Conservation (phyloP, 2,329 filamentous ascomycete genomes). For the Immersiporthe knoxdaviesiana region DNA sequence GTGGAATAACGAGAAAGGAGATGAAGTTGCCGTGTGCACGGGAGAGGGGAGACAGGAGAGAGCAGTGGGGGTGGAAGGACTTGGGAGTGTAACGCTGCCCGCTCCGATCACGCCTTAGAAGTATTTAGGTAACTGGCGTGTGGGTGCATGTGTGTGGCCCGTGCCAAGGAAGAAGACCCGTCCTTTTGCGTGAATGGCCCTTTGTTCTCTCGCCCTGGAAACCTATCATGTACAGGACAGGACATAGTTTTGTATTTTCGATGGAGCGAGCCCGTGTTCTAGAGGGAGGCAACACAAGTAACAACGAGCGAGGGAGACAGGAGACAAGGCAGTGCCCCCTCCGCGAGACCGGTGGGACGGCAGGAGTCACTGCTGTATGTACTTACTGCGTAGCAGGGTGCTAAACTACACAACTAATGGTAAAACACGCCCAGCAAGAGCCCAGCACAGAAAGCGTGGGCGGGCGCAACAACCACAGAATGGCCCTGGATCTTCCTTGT, state of each 20-base stretch:
- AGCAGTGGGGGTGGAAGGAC: not conserved
- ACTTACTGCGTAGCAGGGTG: no score
- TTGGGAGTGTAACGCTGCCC: not conserved
- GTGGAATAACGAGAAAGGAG: not conserved
- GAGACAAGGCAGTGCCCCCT: no score
- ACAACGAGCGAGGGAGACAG: not conserved
- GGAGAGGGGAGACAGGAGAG: not conserved
- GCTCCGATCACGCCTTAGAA: constrained; percentile 4
- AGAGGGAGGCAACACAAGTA: no score
- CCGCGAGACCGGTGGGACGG: not conserved
- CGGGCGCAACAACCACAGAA: not conserved
- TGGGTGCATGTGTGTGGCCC: not conserved
- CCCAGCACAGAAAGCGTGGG: not conserved
- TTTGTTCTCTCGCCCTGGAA: constrained; percentile 1
- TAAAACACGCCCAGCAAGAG: not conserved
- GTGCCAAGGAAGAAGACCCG: not conserved
- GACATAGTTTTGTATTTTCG: no score
- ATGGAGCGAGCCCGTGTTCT: no score
- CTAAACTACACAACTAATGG: no score
- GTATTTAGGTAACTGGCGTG: not conserved
- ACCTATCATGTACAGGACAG: no score
- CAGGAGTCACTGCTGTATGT: not conserved
- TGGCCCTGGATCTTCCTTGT: constrained; percentile 17
- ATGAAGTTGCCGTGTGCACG: not conserved
- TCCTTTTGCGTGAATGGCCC: not conserved